Percentiles rank a stretch among this genome's conserved stretches.
phyloP scores from a whole-genome alignment of 352 stramenopile genomes.

The Nothophytophthora sp. region DNA sequence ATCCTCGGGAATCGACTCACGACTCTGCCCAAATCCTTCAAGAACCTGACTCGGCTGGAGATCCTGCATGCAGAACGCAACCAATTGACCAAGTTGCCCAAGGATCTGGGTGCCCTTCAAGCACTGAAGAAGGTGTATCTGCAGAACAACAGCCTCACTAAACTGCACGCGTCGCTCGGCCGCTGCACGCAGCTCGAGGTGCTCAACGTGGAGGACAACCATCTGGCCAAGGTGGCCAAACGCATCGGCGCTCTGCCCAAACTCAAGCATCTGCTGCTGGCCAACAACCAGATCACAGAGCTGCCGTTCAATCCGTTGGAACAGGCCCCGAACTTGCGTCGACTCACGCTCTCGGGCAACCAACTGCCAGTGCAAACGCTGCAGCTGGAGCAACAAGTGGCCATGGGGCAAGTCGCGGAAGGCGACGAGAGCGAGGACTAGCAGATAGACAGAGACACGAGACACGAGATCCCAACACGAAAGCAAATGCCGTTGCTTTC shows the following conservation, averaged over 20 bases:
- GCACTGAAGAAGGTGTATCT: conserved; percentile 83
- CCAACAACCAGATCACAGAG: conserved; percentile 81
- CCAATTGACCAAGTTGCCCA: conserved; percentile 72
- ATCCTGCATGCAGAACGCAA: conserved; percentile 86
- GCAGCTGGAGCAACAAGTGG: conserved; percentile 66
- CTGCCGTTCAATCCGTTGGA: conserved; percentile 84
- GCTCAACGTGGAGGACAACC: conserved; percentile 86
- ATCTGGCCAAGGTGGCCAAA: conserved; percentile 82
- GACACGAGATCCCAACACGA: neutral
- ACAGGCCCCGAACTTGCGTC: conserved; percentile 62
- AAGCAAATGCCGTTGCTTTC: conserved; percentile 21
- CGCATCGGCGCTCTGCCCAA: conserved; percentile 78
- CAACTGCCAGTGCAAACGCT: conserved; percentile 54
- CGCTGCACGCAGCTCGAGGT: conserved; percentile 77
- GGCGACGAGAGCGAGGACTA: conserved; percentile 45
- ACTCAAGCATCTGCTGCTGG: conserved; percentile 81
- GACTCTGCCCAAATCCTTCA: conserved; percentile 67
- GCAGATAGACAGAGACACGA: neutral
- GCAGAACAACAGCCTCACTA: conserved; percentile 81
- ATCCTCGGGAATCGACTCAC: conserved; percentile 73
- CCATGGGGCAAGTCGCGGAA: conserved; percentile 52
- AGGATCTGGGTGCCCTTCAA: conserved; percentile 61
- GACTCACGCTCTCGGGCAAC: conserved; percentile 84
- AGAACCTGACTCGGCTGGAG: conserved; percentile 67
- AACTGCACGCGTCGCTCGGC: conserved; percentile 79